A percentile compares a stretch with the other conserved stretches of the same genome.
These are phyloP conservation scores for Fusarium ramigenum DNA, from an alignment of 2,329 filamentous ascomycete species.

Conservation along the genomic window DNA sequence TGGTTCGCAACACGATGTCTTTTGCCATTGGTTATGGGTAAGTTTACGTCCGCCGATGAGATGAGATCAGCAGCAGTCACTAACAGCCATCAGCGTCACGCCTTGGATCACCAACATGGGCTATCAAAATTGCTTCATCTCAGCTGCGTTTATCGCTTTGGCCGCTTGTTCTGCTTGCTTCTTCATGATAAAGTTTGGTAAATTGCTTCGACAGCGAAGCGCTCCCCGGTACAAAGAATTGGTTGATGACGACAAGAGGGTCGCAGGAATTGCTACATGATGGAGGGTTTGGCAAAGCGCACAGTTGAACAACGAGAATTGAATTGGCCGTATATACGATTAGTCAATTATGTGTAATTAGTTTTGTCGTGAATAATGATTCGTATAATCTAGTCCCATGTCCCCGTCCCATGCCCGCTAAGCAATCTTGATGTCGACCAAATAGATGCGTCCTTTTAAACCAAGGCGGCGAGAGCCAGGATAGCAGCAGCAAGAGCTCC, in stretches of 20 bases:
- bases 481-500: slow-evolving; percentile 18
- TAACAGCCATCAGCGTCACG: slow-evolving; percentile 52
- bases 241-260: slow-evolving; percentile 13
- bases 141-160: slow-evolving; percentile 52
- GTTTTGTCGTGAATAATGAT: slow-evolving; percentile 2
- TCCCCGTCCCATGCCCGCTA: not conserved
- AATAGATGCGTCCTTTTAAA: not conserved
- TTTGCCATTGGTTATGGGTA: slow-evolving; percentile 48
- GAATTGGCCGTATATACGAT: not conserved
- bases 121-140: slow-evolving; percentile 55
- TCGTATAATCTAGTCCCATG: not conserved
- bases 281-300: not conserved
- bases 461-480: slow-evolving; percentile 2
- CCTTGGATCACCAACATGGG: slow-evolving; percentile 55
- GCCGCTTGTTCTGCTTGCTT: slow-evolving; percentile 53
- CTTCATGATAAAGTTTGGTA: slow-evolving; percentile 59
- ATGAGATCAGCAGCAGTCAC: not conserved
- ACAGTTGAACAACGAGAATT: not conserved
- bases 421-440: not conserved
- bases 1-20: slow-evolving; percentile 52
- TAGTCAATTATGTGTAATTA: slow-evolving; percentile 1
- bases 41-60: not conserved
- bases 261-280: not conserved
- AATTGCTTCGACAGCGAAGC: slow-evolving; percentile 37
- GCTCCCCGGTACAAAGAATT: slow-evolving; percentile 24